Evolutionary conservation across 441 rosid species (phyloP), one percentile per base, ranked within the genome.

Genomic region (Erysimum cheiri): DNA sequence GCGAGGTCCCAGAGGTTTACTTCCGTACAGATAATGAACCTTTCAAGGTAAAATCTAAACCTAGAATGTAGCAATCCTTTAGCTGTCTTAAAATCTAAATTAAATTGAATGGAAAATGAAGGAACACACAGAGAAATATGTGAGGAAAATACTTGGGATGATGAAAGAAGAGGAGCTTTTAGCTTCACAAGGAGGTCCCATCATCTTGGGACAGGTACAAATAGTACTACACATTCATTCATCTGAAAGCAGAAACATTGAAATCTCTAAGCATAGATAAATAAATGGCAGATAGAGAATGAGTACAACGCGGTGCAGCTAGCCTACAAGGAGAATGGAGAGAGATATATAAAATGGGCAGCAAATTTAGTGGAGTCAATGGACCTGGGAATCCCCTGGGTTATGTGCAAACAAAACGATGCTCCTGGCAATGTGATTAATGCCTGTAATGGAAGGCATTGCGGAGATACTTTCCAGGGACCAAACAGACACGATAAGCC

Each of bases 101-200:
- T 26, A 5, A 37, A 41, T 2, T 26, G 22, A 31, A 17, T 59
- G 52, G 22, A 2, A 48, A 69, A 28, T 59, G 31, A 37, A 72
- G 76, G 65, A 73, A 28, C 71, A 66, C 29, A 73, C 71, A 24
- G 64, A 73, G 54, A 53, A 8, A 50, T 83, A 79, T 43, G 72
- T 67, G 10, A 77, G 76, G 7, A 24, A 75, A 65, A 80, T 84
- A 40, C 77, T 81, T 36, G 72, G 76, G 31, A 71, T 60, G 75
- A 73, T 78, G 84, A 80, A 71, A 57, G 17, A 41, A 22, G 80
- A 81, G 64, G 78, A 80, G 31, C 58, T 84, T 1, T 80, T 77
- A 26, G 82, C 82, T 24, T 75, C 83, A 35, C 82, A 84, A 80
- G 87, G 87, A 56, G 87, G 84, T 13, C 85, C 85, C 4, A 81